These are phyloP conservation scores for Byssochlamys sp. DNA, from an alignment of 2,329 filamentous ascomycete species.

Conservation along the genomic window DNA sequence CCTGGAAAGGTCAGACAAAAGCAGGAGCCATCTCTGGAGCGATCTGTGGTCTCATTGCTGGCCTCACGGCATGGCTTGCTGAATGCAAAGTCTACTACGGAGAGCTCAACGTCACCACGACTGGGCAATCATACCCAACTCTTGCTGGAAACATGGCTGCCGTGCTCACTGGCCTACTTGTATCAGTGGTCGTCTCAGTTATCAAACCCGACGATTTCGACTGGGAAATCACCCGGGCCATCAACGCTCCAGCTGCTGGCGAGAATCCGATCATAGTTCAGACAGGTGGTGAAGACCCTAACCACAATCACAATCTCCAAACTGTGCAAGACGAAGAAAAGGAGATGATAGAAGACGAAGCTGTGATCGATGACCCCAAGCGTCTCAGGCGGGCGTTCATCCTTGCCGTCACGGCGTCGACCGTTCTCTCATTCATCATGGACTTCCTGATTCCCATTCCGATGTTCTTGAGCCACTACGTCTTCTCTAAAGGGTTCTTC, in stretches of 20 bases:
- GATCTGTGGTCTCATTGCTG: constrained; percentile 22
- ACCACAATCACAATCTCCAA: constrained; percentile 6
- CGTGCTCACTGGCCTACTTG: not conserved
- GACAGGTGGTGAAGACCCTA: not conserved
- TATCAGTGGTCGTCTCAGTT: constrained; percentile 24
- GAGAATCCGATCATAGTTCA: not conserved
- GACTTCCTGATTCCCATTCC: constrained; percentile 34
- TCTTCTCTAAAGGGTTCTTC: constrained; percentile 34
- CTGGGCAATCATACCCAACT: constrained; percentile 26
- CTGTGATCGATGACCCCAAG: constrained; percentile 19
- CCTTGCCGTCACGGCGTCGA: constrained; percentile 27
- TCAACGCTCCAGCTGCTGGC: constrained; percentile 5
- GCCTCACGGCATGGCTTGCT: constrained; percentile 29
- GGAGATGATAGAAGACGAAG: constrained; percentile 15
- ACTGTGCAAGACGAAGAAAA: constrained; percentile 15
- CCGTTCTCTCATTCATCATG: constrained; percentile 30
- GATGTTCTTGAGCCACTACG: constrained; percentile 34
- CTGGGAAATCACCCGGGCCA: constrained; percentile 29
- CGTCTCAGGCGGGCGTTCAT: constrained; percentile 26
- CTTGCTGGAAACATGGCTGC: constrained; percentile 26
- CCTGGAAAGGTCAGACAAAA: constrained; percentile 26
- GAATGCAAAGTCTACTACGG: constrained; percentile 28
- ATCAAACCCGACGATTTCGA: constrained; percentile 30
- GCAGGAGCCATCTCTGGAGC: constrained; percentile 25
- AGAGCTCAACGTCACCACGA: constrained; percentile 29